Evolutionary conservation across 2,329 filamentous ascomycete genomes (phyloP), one percentile per base, ranked within the genome.

Genomic region (Endocalyx cinctus): DNA sequence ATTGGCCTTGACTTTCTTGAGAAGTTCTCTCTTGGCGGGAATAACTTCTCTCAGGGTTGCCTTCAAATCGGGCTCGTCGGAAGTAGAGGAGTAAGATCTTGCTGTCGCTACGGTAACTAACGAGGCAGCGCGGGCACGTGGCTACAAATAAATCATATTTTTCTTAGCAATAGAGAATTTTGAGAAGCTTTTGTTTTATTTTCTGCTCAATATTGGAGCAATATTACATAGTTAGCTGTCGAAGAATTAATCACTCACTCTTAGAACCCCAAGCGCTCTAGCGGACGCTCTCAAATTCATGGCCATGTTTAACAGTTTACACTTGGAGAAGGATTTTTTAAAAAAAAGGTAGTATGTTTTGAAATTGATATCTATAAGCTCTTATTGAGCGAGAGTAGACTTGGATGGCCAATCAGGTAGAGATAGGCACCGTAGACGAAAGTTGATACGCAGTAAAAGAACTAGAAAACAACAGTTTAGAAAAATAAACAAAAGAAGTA

Each of bases 1-100:
- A 59, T 90, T 79, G 37, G 82, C 77, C 70, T 96, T 97, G 67
- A 97, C 86, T 63, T 89, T 85, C 67, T 95, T 92, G 52, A 97
- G 69, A 14, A 96, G 81, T 62, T 95, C 90, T 33, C 89, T 81
- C 71, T 97, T 97, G 42, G 81, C 87, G 20, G 92, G 92, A 50
- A 98, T 94, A 38, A 80, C 77, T 48, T 81, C 78, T 53, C 80
- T 84, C 47, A 98, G 79, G 11, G 87, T 87, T 33, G 85, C 72
- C 67, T 97, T 98, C 55, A 98, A 79, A 57, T 90, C 85, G 38
- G 85, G 86, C 62, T 97, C 90, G n/a, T n/a, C n/a, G 38, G 85
- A 73, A 31, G 79, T 73, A 27, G 85, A 79, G 45, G 84, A 79
- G 67, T 88, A 89, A 59, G 61, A 69, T 54, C 83, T 72, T 29